Evolutionary conservation across 2,329 filamentous ascomycete genomes (phyloP).

Genomic region (Claviceps sp.): DNA sequence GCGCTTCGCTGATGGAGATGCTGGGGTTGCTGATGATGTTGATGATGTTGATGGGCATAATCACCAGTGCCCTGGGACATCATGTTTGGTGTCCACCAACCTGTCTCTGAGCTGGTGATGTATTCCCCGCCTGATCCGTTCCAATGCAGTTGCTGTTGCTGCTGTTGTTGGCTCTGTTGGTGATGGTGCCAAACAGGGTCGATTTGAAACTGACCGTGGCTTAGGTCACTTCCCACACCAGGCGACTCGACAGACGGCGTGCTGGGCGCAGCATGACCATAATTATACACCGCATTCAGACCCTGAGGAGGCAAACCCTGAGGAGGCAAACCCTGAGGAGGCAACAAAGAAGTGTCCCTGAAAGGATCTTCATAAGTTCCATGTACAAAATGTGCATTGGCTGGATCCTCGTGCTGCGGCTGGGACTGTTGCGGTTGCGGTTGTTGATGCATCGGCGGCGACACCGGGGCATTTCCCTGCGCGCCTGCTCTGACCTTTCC

Average conservation of each 20-base stretch:
- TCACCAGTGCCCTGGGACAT: constrained; percentile 13
- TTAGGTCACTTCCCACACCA: constrained; percentile 18
- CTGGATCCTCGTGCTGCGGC: constrained; percentile 11
- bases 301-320: constrained; percentile 11
- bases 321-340: constrained; percentile 8
- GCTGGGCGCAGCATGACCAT: constrained; percentile 18
- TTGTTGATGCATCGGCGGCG: constrained; percentile 15
- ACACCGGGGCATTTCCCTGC: constrained; percentile 9
- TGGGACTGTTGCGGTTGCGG: constrained; percentile 7
- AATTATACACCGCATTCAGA: constrained; percentile 16
- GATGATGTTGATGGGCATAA: constrained; percentile 6
- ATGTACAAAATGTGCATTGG: constrained; percentile 18
- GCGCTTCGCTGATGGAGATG: constrained; percentile 14
- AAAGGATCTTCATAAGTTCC: constrained; percentile 27
- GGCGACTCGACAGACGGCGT: constrained; percentile 28
- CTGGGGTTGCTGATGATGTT: neutral
- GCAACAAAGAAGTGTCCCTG: constrained; percentile 14
- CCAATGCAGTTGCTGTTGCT: constrained; percentile 12
- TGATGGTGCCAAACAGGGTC: constrained; percentile 9
- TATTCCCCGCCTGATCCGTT: constrained; percentile 15
- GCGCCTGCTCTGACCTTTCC: constrained; percentile 11
- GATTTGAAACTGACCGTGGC: constrained; percentile 13
- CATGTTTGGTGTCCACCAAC: constrained; percentile 20
- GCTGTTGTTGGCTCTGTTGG: constrained; percentile 15
- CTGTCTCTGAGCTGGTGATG: constrained; percentile 11